These are phyloP conservation scores for Letharia lupina DNA, from an alignment of 495 filamentous ascomycete species.

Conservation along the genomic window DNA sequence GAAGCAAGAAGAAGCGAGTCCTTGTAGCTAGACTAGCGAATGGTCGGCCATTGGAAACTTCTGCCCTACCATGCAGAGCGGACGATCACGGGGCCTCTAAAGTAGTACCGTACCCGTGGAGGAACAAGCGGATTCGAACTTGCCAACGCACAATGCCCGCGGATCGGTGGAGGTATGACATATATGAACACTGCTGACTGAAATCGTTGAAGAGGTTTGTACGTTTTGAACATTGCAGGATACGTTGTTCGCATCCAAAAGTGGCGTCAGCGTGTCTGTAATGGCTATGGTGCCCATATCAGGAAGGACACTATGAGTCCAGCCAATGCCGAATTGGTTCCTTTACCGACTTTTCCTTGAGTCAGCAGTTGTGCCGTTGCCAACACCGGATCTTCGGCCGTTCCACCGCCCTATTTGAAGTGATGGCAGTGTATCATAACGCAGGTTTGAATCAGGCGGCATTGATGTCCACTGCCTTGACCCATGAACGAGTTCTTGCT, in stretches of 20 bases:
- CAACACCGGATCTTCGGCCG: not conserved
- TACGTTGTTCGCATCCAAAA: slow-evolving; percentile 1
- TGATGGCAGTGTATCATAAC: not conserved
- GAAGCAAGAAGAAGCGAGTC: slow-evolving; percentile 15
- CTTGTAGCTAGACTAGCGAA: slow-evolving; percentile 6
- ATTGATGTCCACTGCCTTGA: not conserved
- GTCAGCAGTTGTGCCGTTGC: not conserved
- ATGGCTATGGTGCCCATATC: not conserved
- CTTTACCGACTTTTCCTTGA: slow-evolving; percentile 18
- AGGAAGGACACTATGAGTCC: slow-evolving; percentile 6
- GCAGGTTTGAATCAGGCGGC: not conserved
- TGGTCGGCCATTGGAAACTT: not conserved
- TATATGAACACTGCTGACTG: slow-evolving; percentile 16
- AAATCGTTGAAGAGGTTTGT: slow-evolving; percentile 4
- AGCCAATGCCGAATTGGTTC: not conserved
- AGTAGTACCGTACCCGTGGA: not conserved
- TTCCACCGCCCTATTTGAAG: not conserved
- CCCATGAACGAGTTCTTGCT: not conserved
- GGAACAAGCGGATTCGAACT: slow-evolving; percentile 9
- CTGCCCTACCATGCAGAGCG: slow-evolving; percentile 18
- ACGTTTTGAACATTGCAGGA: slow-evolving; percentile 7
- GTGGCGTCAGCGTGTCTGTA: not conserved
- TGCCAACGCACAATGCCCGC: slow-evolving; percentile 13
- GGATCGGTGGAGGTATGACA: slow-evolving; percentile 8
- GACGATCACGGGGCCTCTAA: slow-evolving; percentile 15